These are phyloP conservation scores for Cercospora nicotianae DNA, from an alignment of 2,329 filamentous ascomycete species.

Conservation along the genomic window DNA sequence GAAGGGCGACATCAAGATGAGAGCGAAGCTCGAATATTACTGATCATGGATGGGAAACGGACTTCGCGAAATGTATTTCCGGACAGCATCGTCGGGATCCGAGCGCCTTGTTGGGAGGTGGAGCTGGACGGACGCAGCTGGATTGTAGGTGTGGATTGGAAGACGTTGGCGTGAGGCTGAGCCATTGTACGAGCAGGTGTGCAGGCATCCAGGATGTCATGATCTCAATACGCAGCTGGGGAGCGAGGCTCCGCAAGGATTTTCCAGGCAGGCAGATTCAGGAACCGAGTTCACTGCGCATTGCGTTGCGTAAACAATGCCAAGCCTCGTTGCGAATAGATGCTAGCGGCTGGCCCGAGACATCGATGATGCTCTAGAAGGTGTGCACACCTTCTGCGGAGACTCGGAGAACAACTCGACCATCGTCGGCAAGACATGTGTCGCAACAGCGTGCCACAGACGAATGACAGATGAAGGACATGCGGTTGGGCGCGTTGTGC, in stretches of 20 bases:
- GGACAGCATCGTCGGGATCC: constrained; percentile 40
- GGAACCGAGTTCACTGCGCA: neutral
- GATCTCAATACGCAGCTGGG: neutral
- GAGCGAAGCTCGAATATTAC: constrained; percentile 22
- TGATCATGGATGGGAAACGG: constrained; percentile 28
- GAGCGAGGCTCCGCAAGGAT: neutral
- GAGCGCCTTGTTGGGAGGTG: constrained; percentile 46
- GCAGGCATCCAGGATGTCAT: neutral
- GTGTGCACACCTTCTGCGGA: neutral
- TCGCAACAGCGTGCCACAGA: neutral
- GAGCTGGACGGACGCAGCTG: constrained; percentile 40
- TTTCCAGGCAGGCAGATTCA: constrained; percentile 5
- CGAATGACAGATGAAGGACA: neutral
- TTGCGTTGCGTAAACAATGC: constrained; percentile 2
- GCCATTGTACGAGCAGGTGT: neutral
- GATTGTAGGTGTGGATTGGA: constrained; percentile 48
- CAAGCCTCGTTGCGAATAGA: neutral
- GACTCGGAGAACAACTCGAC: neutral
- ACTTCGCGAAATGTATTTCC: constrained; percentile 27
- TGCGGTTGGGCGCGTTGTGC: neutral
- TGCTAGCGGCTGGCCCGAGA: neutral
- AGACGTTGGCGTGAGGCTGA: constrained; percentile 14
- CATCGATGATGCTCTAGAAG: neutral
- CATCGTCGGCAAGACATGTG: neutral
- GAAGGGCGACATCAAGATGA: constrained; percentile 21